phyloP scores from a whole-genome alignment of 108 stramenopile species.

The Cyclotella sp. region DNA sequence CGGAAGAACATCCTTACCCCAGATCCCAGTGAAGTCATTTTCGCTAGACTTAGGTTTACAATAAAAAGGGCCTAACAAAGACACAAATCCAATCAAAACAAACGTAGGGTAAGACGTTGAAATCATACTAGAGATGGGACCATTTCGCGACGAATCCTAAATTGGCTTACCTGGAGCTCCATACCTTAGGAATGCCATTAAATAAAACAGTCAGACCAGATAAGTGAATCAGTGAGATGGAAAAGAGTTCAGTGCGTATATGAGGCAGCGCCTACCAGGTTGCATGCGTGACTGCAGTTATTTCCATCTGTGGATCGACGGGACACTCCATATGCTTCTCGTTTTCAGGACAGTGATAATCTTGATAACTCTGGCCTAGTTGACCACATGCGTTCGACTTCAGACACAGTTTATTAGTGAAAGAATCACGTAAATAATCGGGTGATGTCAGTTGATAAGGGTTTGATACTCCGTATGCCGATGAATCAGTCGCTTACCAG shows the following conservation, averaged over 20 bases:
- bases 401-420: neutral
- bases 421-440: neutral
- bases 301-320: conserved; percentile 45
- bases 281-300: conserved; percentile 48
- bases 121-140: neutral
- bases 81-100: neutral
- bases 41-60: conserved; percentile 34
- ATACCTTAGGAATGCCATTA: neutral
- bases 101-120: neutral
- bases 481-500: conserved; percentile 6
- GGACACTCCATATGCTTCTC: conserved; percentile 56
- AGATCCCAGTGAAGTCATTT: conserved; percentile 21
- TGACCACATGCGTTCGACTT: conserved; percentile 52
- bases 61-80: conserved; percentile 31
- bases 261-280: conserved; percentile 39
- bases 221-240: neutral
- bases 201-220: neutral
- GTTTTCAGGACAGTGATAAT: conserved; percentile 43
- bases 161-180: conserved; percentile 16
- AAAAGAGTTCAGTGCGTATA: neutral
- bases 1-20: conserved; percentile 16
- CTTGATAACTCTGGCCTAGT: conserved; percentile 52
- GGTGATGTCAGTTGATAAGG: neutral
- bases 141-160: neutral
- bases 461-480: neutral